Evolutionary conservation across 1,284 basidiomycete species (phyloP), one percentile per base, ranked within the genome.

Genomic region (Ustilago trichophora): DNA sequence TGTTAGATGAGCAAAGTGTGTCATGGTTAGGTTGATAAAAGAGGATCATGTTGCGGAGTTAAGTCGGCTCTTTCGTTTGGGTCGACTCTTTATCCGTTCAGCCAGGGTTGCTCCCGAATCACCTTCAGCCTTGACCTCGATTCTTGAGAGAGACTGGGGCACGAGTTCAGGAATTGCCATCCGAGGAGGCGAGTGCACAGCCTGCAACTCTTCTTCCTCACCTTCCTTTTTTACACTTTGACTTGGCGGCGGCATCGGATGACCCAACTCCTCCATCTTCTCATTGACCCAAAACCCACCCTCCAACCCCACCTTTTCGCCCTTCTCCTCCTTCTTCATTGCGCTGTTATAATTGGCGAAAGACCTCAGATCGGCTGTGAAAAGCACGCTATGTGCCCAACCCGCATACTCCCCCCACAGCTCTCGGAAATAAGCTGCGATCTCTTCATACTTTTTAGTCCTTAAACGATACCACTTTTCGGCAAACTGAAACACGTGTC

Each of bases 401-500:
- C 79, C 79, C 0, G 79, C 77, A 35, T 75, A 76, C 16, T 67
- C 70, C 19, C 79, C 79, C 79, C 79, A 81, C 6, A 81, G 43
- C 4, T 57, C 33, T n/a, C 79, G 52, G 25, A 81, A 73, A 22
- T 52, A 47, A 5, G 77, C 69, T 11, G 77, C 79, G 13, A 81
- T 66, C 12, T 73, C 68, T 41, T 81, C 78, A 53, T 81, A 81
- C 42, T 58, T 60, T 41, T 75, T 76, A 8, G 63, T 62, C 9
- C 75, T 55, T 18, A 81, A 69, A 7, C 58, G 49, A 45, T 81
- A 81, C 74, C 72, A 76, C n/a, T 65, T 73, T 34, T 73, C 76
- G 0, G 79, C 79, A 42, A 81, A 81, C 16, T 76, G 66, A 38
- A 78, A 81, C 1, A 81, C 79, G 52, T 81, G 79, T 3, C 79